Evolutionary conservation across 306 rosid genomes (phyloP).

Genomic region (Rosa lucieae): DNA sequence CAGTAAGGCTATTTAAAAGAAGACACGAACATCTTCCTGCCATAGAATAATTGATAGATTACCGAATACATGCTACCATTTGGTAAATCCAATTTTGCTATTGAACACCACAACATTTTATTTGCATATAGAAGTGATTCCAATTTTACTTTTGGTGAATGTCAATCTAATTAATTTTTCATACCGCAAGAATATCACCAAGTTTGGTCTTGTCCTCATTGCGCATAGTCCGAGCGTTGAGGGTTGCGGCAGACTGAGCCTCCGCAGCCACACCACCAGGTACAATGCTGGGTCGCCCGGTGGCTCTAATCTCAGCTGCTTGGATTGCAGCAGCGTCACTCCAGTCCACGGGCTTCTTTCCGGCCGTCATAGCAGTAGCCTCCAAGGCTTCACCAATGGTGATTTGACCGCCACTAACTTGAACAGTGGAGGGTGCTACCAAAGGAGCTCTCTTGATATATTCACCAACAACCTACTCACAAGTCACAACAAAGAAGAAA

Average conservation of each 20-base stretch:
- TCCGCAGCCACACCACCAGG: slow-evolving; percentile 67
- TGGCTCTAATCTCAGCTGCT: slow-evolving; percentile 69
- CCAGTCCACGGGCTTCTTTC: slow-evolving; percentile 52
- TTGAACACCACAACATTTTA: too few species aligned
- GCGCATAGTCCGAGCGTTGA: slow-evolving; percentile 44
- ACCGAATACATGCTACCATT: too few species aligned
- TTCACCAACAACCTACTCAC: slow-evolving; percentile 47
- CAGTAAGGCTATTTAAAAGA: neutral
- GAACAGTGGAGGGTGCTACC: slow-evolving; percentile 26
- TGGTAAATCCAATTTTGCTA: too few species aligned
- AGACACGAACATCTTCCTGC: neutral
- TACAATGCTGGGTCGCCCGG: slow-evolving; percentile 47
- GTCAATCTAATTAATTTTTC: too few species aligned
- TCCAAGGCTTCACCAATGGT: slow-evolving; percentile 78
- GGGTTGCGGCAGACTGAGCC: slow-evolving; percentile 69
- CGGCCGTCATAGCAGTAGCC: slow-evolving; percentile 50
- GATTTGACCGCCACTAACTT: slow-evolving; percentile 33
- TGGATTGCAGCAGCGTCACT: slow-evolving; percentile 72
- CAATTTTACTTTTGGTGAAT: too few species aligned
- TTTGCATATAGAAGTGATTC: too few species aligned
- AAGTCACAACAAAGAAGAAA: neutral
- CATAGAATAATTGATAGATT: neutral
- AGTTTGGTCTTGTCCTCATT: slow-evolving; percentile 58
- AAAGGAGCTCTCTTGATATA: slow-evolving; percentile 30
- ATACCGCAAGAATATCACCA: slow-evolving; percentile 44